Conservation (phyloP, 805 yeast genomes). For the Candida peoriensis region DNA sequence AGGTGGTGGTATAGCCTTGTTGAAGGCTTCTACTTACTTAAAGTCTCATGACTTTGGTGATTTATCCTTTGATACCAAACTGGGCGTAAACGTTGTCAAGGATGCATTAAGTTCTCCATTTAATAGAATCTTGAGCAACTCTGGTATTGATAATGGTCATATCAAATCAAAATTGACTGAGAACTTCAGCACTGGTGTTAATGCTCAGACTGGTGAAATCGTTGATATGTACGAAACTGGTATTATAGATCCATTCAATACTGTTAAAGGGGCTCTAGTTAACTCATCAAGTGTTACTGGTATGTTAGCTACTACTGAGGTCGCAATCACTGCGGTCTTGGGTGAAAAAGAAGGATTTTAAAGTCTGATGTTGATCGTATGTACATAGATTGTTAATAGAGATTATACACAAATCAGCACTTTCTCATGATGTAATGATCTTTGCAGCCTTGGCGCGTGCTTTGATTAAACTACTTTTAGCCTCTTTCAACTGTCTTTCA, state of each 20-base stretch:
- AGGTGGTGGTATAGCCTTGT: constrained; percentile 98
- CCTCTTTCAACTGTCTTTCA: too few species aligned
- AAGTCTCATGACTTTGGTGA: constrained; percentile 68
- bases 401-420: too few species aligned
- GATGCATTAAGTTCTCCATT: constrained; percentile 95
- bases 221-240: constrained; percentile 96
- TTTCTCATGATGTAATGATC: too few species aligned
- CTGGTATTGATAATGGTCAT: constrained; percentile 97
- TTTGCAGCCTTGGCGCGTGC: too few species aligned
- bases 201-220: constrained; percentile 87
- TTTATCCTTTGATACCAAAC: constrained; percentile 80
- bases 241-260: constrained; percentile 98
- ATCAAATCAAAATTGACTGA: constrained; percentile 47
- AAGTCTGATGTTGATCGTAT: neutral
- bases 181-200: constrained; percentile 86
- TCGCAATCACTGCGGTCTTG: constrained; percentile 92
- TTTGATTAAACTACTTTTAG: too few species aligned
- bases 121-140: constrained; percentile 89
- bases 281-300: constrained; percentile 99
- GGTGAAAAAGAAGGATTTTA: constrained; percentile 23
- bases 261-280: constrained; percentile 89
- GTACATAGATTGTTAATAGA: neutral
- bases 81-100: constrained; percentile 91
- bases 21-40: constrained; percentile 81
- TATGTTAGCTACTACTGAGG: constrained; percentile 94